Percentiles rank a stretch among this genome's conserved stretches.
phyloP scores from a whole-genome alignment of 2,329 filamentous ascomycete species.

The Arthrobotrys sinensis region DNA sequence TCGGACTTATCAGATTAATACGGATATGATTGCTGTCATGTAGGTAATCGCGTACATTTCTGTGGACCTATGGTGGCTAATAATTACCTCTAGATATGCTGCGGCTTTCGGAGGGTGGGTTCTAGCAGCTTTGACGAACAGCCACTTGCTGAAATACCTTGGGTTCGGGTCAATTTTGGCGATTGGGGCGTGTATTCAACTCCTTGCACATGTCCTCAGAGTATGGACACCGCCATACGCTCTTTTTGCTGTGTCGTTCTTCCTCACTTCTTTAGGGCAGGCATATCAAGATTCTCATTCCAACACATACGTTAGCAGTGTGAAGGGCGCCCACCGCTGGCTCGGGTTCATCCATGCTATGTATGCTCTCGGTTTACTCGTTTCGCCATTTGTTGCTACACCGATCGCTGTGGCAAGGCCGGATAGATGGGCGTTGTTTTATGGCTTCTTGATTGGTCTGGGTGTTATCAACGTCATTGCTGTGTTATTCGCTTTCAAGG shows the following conservation, averaged over 20 bases:
- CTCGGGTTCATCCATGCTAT: conserved; percentile 77
- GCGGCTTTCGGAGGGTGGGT: conserved; percentile 65
- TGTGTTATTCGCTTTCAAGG: conserved; percentile 71
- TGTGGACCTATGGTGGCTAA: background rate
- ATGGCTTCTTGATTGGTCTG: conserved; percentile 72
- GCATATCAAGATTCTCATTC: conserved; percentile 77
- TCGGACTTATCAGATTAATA: conserved; percentile 72
- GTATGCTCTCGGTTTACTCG: conserved; percentile 73
- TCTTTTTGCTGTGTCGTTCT: conserved; percentile 74
- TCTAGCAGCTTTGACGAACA: conserved; percentile 73
- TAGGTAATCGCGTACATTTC: conserved; percentile 65
- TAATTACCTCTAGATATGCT: conserved; percentile 70
- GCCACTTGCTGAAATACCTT: conserved; percentile 71
- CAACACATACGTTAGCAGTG: conserved; percentile 74
- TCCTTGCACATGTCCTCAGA: conserved; percentile 72
- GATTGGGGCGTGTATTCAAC: conserved; percentile 73
- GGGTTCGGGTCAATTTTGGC: conserved; percentile 74
- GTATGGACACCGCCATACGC: conserved; percentile 74
- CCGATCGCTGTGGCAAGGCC: conserved; percentile 69
- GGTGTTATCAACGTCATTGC: conserved; percentile 71
- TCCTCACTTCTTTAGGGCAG: conserved; percentile 74
- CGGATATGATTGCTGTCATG: conserved; percentile 72
- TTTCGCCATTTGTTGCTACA: conserved; percentile 73
- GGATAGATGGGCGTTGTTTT: conserved; percentile 73
- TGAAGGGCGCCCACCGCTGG: conserved; percentile 74